These are phyloP conservation scores for Tolypocladium ovalisporum DNA, from an alignment of 2,329 filamentous ascomycete species.

Conservation along the genomic window DNA sequence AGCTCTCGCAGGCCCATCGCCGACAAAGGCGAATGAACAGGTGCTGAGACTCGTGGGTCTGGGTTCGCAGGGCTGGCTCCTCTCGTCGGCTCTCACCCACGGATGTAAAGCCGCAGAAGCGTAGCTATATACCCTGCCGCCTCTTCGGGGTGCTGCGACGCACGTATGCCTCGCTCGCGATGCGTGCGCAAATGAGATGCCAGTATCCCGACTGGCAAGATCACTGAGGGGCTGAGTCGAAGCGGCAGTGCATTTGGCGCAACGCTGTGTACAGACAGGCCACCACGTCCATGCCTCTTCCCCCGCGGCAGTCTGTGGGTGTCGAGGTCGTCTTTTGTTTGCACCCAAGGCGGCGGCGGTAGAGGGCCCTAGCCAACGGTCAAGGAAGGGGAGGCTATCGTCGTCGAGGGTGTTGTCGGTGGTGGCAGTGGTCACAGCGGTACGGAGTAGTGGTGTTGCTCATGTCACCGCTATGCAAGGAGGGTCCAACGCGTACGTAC, in stretches of 20 bases:
- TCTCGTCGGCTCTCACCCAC: not conserved
- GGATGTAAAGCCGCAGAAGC: not conserved
- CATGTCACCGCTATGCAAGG: not conserved
- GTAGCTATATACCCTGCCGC: not conserved
- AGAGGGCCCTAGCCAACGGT: not conserved
- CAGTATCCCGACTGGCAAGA: not conserved
- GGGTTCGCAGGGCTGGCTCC: too few relatives aligned
- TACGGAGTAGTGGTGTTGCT: not conserved
- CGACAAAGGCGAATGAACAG: not conserved
- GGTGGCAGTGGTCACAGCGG: not conserved
- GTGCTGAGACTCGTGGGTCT: not conserved
- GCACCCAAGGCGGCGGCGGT: not conserved
- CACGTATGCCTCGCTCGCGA: not conserved
- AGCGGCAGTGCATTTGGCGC: not conserved
- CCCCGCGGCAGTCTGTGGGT: not conserved
- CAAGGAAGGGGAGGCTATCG: not conserved
- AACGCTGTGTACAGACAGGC: not conserved
- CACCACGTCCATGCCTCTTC: not conserved
- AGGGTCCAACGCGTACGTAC: too few relatives aligned
- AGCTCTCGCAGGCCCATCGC: constrained; percentile 42
- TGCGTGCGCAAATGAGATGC: not conserved
- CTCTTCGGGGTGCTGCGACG: not conserved
- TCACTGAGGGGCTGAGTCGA: not conserved
- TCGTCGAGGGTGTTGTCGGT: not conserved
- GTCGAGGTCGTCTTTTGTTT: not conserved